These are phyloP conservation scores for Volvariella surrecta DNA, from an alignment of 1,284 basidiomycete genomes.

Conservation along the genomic window DNA sequence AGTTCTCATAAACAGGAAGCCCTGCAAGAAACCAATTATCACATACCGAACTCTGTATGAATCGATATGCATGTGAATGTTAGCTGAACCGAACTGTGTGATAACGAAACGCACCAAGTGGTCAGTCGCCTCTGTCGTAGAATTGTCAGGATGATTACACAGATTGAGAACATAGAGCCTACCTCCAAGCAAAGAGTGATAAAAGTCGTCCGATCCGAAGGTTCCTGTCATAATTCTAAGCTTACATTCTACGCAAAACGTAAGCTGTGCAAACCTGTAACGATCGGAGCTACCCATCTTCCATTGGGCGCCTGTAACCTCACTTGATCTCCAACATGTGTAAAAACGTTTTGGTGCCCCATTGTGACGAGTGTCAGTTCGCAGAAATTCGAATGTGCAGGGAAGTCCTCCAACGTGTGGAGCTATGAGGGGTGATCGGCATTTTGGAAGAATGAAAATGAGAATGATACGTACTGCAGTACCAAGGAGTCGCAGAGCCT, in stretches of 20 bases:
- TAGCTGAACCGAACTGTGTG: neutral
- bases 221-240: slow-evolving; percentile 36
- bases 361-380: slow-evolving; percentile 71
- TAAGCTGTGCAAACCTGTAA: slow-evolving; percentile 53
- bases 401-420: slow-evolving; percentile 81
- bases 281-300: slow-evolving; percentile 70
- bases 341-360: slow-evolving; percentile 74
- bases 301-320: slow-evolving; percentile 75
- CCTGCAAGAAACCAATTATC: neutral
- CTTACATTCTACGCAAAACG: neutral
- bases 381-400: slow-evolving; percentile 88
- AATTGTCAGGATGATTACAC: slow-evolving; percentile 6
- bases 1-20: neutral
- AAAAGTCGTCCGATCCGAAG: slow-evolving; percentile 85
- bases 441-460: slow-evolving; percentile 1
- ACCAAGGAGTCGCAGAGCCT: slow-evolving; percentile 75
- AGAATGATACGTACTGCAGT: slow-evolving; percentile 45
- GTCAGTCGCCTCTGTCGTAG: slow-evolving; percentile 54
- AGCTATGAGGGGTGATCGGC: slow-evolving; percentile 34
- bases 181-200: slow-evolving; percentile 68
- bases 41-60: slow-evolving; percentile 28
- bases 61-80: slow-evolving; percentile 3
- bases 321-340: slow-evolving; percentile 84
- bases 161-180: slow-evolving; percentile 14
- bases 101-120: slow-evolving; percentile 43